Evolutionary conservation across 2,329 filamentous ascomycete genomes (phyloP), one percentile per base, ranked within the genome.

Genomic region (Colletotrichum acutatum): DNA sequence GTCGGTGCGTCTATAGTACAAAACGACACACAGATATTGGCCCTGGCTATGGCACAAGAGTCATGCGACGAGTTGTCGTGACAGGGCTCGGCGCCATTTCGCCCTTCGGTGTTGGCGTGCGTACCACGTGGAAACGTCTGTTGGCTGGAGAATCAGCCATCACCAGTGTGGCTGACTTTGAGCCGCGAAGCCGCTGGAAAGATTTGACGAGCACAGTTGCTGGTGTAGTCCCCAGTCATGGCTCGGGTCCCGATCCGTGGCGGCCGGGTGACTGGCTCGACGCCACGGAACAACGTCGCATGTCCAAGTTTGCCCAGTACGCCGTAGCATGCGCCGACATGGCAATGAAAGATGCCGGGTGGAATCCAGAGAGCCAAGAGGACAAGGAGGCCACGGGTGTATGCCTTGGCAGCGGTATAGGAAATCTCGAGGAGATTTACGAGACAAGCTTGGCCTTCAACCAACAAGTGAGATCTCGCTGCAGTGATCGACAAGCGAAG

Each of bases 321-420:
- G 96, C 95, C 16, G 88, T 98, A 79, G 95, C 94, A 14, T 95
- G 95, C 3, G 89, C 94, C 0, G 90, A 94, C 63, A 97, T 98
- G 88, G 97, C 97, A 0, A 85, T 99, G 64, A 83, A 90, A 32
- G 95, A 98, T 85, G 93, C 96, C 0, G 90, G 88, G 2, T 98
- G 95, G 94, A 86, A 88, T 61, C 91, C 92, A 0, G 84, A 84
- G 5, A 83, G 80, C 5, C 85, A 87, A 22, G 87, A 91, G 28
- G 90, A 95, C 70, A 87, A 89, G 28, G 93, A 97, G 79, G 88
- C 88, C 67, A 97, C 95, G 0, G 97, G 97, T 0, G 94, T 99
- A 1, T 98, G 96, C 78, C 87, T 99, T 53, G 97, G 97, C 2
- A 98, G 96, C 76, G 97, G 97, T 1, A 98, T 99, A 78, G 97